phyloP scores from a whole-genome alignment of 257 asterid species.

The Capsicum chinense region DNA sequence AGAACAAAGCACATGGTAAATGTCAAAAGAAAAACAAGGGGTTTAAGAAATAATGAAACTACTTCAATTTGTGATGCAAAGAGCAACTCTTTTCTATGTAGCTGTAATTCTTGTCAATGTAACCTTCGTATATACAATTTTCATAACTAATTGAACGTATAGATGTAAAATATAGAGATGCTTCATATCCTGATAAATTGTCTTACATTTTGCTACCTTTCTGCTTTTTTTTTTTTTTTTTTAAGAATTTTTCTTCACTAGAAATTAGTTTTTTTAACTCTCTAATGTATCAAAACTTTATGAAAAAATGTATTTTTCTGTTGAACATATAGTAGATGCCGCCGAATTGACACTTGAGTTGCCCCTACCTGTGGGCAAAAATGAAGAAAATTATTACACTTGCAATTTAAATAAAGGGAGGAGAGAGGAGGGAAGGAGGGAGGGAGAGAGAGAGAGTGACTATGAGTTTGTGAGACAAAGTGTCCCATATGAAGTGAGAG shows the following conservation, averaged over 20 bases:
- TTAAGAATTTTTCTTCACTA: background rate
- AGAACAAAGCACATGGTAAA: background rate
- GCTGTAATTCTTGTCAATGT: background rate
- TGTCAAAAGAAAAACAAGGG: slow-evolving; percentile 2
- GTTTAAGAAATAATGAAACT: slow-evolving; percentile 14
- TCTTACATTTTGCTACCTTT: background rate
- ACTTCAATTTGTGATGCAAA: background rate
- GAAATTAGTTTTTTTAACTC: background rate
- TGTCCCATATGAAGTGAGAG: no score
- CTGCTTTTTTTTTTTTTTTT: background rate
- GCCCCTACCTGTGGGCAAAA: no score
- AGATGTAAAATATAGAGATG: background rate
- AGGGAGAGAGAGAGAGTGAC: no score
- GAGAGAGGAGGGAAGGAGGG: no score
- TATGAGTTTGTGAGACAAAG: no score
- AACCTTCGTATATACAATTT: background rate
- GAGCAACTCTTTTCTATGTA: background rate
- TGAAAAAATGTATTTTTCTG: background rate
- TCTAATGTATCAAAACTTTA: background rate
- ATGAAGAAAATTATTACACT: no score
- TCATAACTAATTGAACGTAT: no score
- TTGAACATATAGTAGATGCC: background rate
- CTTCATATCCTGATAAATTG: background rate
- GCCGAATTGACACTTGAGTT: no score
- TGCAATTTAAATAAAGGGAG: no score